A percentile compares a stretch with the other conserved stretches of the same genome.
Conservation (phyloP, 192 early-diverging fungal genomes). For the Backusella morwellensis region DNA sequence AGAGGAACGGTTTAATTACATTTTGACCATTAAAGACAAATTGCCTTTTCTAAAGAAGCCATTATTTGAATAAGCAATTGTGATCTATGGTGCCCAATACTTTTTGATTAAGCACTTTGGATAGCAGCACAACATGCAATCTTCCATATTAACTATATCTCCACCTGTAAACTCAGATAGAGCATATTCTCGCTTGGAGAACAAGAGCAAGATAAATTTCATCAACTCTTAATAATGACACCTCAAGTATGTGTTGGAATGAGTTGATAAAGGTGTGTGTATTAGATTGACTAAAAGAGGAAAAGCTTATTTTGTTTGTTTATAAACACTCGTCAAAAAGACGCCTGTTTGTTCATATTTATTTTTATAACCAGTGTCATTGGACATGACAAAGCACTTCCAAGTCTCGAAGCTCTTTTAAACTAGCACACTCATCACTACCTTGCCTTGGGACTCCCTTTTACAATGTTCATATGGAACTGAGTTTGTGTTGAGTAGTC, state of each 20-base stretch:
- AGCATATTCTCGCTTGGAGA: not conserved
- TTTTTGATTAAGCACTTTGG: not conserved
- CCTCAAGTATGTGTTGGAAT: no score
- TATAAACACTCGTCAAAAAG: not conserved
- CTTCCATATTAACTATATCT: no score
- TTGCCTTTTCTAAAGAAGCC: not conserved
- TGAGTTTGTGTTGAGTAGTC: not conserved
- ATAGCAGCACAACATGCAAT: not conserved
- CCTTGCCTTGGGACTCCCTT: no score
- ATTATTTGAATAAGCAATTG: not conserved
- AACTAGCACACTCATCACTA: no score
- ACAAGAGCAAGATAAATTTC: not conserved
- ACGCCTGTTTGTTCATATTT: not conserved
- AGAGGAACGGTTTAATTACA: not conserved
- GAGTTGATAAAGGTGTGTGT: not conserved
- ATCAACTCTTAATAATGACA: no score
- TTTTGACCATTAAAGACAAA: not conserved
- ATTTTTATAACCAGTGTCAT: not conserved
- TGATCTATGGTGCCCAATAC: not conserved
- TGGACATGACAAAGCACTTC: not conserved
- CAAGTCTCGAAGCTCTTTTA: not conserved
- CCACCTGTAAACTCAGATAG: not conserved
- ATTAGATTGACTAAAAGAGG: not conserved
- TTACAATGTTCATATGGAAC: not conserved
- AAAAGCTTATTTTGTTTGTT: not conserved